Percentiles rank a stretch among this genome's conserved stretches.
Evolutionary conservation across 345 rosid species (phyloP).

Genomic region (Raphanus sativus): DNA sequence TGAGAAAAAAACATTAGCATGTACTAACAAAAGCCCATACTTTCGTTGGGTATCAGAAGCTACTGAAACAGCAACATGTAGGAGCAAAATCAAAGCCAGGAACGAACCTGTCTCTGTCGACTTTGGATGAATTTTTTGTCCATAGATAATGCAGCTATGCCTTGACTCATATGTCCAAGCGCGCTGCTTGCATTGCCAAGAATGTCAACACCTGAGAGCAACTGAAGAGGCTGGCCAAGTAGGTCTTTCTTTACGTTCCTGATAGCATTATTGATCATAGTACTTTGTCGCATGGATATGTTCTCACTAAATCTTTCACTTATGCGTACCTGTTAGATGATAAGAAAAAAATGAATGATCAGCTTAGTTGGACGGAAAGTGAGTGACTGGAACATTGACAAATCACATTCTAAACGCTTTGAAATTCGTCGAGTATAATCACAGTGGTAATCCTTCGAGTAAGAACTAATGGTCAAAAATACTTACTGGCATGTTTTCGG

Average conservation of each 20-base stretch:
- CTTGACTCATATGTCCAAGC: conserved; percentile 99
- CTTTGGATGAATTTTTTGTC: conserved; percentile 95
- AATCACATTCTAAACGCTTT: conserved; percentile 8
- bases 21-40: background rate
- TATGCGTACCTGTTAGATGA: conserved; percentile 67
- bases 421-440: background rate
- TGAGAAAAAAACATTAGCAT: conserved; percentile 9
- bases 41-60: background rate
- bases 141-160: conserved; percentile 97
- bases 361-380: background rate
- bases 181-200: conserved; percentile 99
- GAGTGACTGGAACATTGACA: conserved; percentile 4
- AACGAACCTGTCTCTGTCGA: conserved; percentile 85
- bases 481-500: conserved; percentile 97
- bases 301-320: conserved; percentile 82
- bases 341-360: background rate
- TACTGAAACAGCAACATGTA: conserved; percentile 14
- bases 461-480: background rate
- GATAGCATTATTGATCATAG: conserved; percentile 77
- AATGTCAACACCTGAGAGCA: conserved; percentile 95
- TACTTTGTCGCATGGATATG: conserved; percentile 91
- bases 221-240: conserved; percentile 94
- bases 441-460: background rate
- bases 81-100: conserved; percentile 20
- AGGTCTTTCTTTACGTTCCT: conserved; percentile 85